phyloP scores from a whole-genome alignment of 305 asterid species.

The Striga hermonthica region DNA sequence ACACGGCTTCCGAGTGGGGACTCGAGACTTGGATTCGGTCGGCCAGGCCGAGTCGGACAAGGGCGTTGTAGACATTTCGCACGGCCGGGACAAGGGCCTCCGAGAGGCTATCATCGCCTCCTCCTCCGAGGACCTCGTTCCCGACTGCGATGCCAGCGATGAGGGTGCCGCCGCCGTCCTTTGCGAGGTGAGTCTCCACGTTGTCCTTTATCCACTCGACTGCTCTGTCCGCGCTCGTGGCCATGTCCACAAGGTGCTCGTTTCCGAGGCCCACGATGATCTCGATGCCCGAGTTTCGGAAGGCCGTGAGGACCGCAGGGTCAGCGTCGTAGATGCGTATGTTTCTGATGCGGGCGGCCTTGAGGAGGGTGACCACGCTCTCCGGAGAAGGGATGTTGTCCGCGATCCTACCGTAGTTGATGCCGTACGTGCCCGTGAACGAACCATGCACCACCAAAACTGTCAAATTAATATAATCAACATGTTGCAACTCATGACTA shows the following conservation, averaged over 20 bases:
- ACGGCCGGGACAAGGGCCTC: conserved; percentile 78
- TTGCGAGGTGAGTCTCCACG: conserved; percentile 58
- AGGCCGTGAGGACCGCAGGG: conserved; percentile 48
- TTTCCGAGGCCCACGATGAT: conserved; percentile 63
- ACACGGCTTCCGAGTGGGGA: conserved; percentile 80
- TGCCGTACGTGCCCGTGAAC: conserved; percentile 73
- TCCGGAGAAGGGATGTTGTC: conserved; percentile 76
- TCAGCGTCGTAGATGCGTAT: conserved; percentile 66
- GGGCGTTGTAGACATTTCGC: conserved; percentile 65
- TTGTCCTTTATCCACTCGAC: conserved; percentile 62
- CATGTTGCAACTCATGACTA: too few relatives aligned
- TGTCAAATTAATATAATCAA: conserved; percentile 25
- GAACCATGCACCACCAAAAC: conserved; percentile 39
- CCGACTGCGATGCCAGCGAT: conserved; percentile 79
- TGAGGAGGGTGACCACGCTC: conserved; percentile 67
- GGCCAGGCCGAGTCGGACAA: conserved; percentile 38
- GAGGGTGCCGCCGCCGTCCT: conserved; percentile 33
- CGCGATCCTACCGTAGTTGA: conserved; percentile 71
- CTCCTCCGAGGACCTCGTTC: conserved; percentile 61
- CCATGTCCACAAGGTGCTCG: conserved; percentile 48
- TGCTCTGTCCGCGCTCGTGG: conserved; percentile 49
- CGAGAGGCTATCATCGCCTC: conserved; percentile 45
- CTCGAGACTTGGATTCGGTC: conserved; percentile 63
- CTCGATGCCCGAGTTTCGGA: conserved; percentile 56
- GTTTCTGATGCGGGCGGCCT: conserved; percentile 61